Percentiles rank a stretch among this genome's conserved stretches.
Evolutionary conservation across 140 eudicot genomes (phyloP).

Genomic region (Flaveria floridana): DNA sequence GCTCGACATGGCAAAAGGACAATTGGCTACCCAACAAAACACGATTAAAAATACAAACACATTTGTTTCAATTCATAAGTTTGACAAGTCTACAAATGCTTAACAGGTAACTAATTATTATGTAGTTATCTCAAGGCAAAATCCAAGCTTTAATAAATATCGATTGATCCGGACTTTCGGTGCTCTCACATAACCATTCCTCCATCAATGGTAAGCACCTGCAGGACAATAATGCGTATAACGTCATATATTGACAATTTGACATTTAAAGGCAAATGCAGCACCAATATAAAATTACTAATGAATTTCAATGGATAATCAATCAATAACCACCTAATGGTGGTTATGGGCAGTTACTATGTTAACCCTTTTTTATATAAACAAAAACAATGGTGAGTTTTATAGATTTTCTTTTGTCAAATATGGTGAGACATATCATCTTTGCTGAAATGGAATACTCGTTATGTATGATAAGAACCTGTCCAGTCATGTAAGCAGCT

Average conservation of each 20-base stretch:
- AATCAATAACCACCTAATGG: neutral
- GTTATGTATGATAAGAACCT: slow-evolving; percentile 45
- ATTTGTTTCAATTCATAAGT: slow-evolving; percentile 7
- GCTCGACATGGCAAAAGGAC: slow-evolving; percentile 2
- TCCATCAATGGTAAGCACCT: slow-evolving; percentile 93
- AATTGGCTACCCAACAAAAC: slow-evolving; percentile 9
- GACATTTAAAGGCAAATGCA: too few relatives aligned
- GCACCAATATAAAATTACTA: too few relatives aligned
- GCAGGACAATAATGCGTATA: slow-evolving; percentile 23
- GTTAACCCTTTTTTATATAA: too few relatives aligned
- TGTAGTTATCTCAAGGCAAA: slow-evolving; percentile 21
- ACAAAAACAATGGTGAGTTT: neutral
- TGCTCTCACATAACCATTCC: slow-evolving; percentile 88
- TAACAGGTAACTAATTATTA: slow-evolving; percentile 28
- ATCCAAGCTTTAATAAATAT: neutral
- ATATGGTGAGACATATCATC: neutral
- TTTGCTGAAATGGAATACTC: neutral
- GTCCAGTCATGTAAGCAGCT: slow-evolving; percentile 93
- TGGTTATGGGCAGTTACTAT: neutral
- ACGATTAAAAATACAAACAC: slow-evolving; percentile 21
- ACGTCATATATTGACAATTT: neutral
- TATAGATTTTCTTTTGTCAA: neutral
- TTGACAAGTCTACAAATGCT: slow-evolving; percentile 22
- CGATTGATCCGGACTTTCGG: neutral
- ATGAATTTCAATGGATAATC: neutral